Conservation (phyloP, 2,329 filamentous ascomycete genomes). For the Dactylellina sp. region DNA sequence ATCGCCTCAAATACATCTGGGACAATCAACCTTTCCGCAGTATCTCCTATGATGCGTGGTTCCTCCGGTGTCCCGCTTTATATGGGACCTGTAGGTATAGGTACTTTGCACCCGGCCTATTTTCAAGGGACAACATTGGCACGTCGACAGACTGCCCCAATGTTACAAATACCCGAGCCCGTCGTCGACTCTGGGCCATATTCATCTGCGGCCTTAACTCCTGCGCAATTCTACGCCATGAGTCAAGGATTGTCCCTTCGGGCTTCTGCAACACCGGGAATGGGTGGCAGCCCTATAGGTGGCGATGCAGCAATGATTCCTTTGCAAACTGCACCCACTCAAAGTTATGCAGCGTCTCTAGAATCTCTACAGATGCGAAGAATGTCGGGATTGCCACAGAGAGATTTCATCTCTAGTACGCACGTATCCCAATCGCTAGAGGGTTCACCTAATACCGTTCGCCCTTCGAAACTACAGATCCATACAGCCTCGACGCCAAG, state of each 20-base stretch:
- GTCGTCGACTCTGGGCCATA: background rate
- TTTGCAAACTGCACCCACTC: background rate
- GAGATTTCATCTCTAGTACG: background rate
- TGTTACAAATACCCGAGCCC: conserved; percentile 6
- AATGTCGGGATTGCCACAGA: conserved; percentile 9
- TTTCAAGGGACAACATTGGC: conserved; percentile 21
- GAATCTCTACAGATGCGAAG: conserved; percentile 5
- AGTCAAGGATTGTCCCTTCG: conserved; percentile 10
- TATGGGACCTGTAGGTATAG: conserved; percentile 27
- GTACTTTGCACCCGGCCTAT: conserved; percentile 16
- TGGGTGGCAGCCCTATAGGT: conserved; percentile 23
- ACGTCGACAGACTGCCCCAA: conserved; percentile 14
- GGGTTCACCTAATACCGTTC: background rate
- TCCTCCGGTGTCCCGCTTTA: conserved; percentile 28
- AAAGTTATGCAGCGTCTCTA: conserved; percentile 1
- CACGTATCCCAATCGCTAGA: conserved; percentile 7
- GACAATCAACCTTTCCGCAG: conserved; percentile 6
- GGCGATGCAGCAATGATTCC: background rate
- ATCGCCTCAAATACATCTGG: conserved; percentile 3
- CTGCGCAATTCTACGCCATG: conserved; percentile 29
- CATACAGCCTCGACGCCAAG: too few relatives aligned
- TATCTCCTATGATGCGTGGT: background rate
- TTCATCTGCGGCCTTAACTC: conserved; percentile 6
- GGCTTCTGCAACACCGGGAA: background rate
- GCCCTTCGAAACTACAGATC: background rate